Evolutionary conservation across 768 basidiomycete genomes (phyloP).

Genomic region (Cystofilobasidium capitatum): DNA sequence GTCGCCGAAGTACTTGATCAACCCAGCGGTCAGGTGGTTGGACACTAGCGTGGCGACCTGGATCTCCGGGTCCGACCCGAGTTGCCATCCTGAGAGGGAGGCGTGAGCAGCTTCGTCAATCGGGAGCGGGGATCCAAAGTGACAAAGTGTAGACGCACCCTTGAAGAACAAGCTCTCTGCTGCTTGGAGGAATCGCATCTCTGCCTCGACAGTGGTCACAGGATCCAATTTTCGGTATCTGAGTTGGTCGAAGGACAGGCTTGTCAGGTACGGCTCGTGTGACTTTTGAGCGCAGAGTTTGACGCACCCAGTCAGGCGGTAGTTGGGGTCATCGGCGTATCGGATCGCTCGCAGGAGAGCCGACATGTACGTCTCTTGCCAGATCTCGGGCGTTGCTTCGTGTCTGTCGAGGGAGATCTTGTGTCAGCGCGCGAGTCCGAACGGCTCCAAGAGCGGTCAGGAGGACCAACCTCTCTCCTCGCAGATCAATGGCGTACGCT

Average conservation of each 20-base stretch:
- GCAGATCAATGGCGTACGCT: conserved; percentile 79
- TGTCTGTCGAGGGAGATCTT: conserved; percentile 47
- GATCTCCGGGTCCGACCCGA: conserved; percentile 96
- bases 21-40: conserved; percentile 87
- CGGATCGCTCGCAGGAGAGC: conserved; percentile 82
- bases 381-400: conserved; percentile 79
- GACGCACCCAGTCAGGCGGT: conserved; percentile 73
- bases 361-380: conserved; percentile 96
- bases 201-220: conserved; percentile 77
- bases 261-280: neutral
- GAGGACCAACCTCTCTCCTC: conserved; percentile 72
- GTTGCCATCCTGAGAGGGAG: conserved; percentile 71
- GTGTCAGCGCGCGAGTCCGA: neutral
- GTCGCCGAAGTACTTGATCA: conserved; percentile 95
- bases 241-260: neutral
- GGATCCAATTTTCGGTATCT: conserved; percentile 75
- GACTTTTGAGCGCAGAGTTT: neutral
- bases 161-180: conserved; percentile 81
- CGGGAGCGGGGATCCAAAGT: neutral
- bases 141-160: conserved; percentile 44
- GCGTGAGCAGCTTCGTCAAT: neutral
- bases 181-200: conserved; percentile 79
- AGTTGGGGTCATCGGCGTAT: conserved; percentile 89
- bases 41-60: conserved; percentile 95
- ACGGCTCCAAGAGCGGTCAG: neutral